These are phyloP conservation scores for Alternaria metachromatica DNA, from an alignment of 2,329 filamentous ascomycete species.

Conservation along the genomic window DNA sequence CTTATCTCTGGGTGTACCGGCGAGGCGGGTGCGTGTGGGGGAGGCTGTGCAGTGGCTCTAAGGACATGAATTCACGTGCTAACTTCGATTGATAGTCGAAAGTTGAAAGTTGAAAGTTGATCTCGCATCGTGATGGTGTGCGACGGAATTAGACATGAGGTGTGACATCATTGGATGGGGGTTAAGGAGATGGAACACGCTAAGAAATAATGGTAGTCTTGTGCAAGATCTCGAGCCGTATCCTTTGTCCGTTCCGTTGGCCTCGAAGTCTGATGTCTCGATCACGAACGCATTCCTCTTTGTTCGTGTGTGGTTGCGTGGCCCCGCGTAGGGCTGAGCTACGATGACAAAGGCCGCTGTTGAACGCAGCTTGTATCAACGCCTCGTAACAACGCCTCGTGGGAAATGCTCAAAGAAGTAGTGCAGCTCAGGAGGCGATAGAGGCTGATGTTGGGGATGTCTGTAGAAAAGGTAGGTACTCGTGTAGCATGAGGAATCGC, in stretches of 20 bases:
- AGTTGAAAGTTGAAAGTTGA: not conserved
- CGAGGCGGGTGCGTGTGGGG: not conserved
- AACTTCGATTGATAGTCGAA: too few species aligned
- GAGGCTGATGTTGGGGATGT: not conserved
- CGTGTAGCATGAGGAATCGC: not conserved
- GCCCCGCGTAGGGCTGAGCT: too few species aligned
- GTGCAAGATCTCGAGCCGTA: too few species aligned
- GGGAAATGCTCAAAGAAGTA: conserved; percentile 3
- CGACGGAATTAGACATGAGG: not conserved
- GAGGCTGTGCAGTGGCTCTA: not conserved
- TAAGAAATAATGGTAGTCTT: not conserved
- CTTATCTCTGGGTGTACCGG: not conserved
- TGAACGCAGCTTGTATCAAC: conserved; percentile 1
- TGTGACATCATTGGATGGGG: not conserved
- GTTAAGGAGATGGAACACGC: not conserved
- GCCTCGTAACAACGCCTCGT: not conserved
- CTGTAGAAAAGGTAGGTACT: not conserved
- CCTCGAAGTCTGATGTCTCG: too few species aligned
- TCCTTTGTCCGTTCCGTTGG: too few species aligned
- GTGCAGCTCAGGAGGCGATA: not conserved
- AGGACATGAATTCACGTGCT: too few species aligned
- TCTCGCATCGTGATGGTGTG: not conserved
- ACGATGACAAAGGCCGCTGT: conserved; percentile 11
- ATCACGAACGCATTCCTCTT: too few species aligned
- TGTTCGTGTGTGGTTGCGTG: too few species aligned